Conservation (phyloP, 306 rosid genomes). For the Fragaria vesca region DNA sequence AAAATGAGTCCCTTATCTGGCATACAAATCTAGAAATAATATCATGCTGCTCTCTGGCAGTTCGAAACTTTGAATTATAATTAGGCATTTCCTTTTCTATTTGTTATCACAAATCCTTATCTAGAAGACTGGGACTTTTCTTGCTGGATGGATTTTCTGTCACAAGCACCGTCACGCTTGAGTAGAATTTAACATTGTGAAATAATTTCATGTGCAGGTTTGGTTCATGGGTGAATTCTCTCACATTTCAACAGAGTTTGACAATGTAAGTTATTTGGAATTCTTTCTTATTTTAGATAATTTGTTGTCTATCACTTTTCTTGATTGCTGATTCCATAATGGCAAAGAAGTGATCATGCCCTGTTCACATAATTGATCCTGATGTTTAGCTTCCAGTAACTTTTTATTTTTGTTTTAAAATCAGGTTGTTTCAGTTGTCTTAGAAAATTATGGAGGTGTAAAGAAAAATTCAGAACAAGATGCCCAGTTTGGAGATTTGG, state of each 20-base stretch:
- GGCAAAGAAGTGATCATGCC: background rate
- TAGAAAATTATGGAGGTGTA: constrained; percentile 55
- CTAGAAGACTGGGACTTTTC: background rate
- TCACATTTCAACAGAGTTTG: constrained; percentile 61
- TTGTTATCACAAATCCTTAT: background rate
- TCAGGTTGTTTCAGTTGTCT: constrained; percentile 65
- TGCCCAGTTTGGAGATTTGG: background rate
- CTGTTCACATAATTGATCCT: background rate
- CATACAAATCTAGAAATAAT: background rate
- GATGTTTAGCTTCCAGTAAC: constrained; percentile 24
- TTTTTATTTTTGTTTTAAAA: constrained; percentile 25
- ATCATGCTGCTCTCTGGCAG: background rate
- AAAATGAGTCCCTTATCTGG: background rate
- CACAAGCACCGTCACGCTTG: background rate
- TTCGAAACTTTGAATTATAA: too few relatives aligned
- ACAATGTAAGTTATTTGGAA: constrained; percentile 49
- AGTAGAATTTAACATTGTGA: background rate
- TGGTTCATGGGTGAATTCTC: constrained; percentile 86
- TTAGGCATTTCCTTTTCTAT: background rate
- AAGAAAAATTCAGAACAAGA: constrained; percentile 26
- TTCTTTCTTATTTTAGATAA: background rate
- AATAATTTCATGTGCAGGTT: constrained; percentile 44
- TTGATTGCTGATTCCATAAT: constrained; percentile 3
- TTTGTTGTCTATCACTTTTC: background rate
- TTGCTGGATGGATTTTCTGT: background rate